A percentile compares a stretch with the other conserved stretches of the same genome.
These are phyloP conservation scores for Lecanicillium sp. DNA, from an alignment of 2,329 filamentous ascomycete genomes.

Conservation along the genomic window DNA sequence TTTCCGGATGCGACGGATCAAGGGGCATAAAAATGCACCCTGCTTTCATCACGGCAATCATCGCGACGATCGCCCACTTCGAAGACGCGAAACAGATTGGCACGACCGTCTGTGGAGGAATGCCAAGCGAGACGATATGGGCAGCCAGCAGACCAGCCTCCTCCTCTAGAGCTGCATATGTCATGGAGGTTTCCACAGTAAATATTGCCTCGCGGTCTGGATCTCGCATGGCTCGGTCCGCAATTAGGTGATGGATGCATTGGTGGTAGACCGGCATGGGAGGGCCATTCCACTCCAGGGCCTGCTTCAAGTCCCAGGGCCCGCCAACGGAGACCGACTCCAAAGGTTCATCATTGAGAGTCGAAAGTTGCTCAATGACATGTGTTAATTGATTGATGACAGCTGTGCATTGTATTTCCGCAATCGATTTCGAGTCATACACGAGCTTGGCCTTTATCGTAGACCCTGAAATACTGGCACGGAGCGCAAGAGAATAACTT, in stretches of 20 bases:
- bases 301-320: constrained; percentile 1
- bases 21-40: constrained; percentile 2
- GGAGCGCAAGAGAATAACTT: background rate
- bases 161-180: background rate
- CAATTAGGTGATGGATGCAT: background rate
- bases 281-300: background rate
- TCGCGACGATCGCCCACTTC: constrained; percentile 2
- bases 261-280: constrained; percentile 1
- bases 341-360: background rate
- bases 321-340: background rate
- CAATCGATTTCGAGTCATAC: background rate
- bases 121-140: background rate
- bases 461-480: background rate
- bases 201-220: background rate
- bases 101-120: background rate
- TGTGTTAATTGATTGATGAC: background rate
- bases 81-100: background rate
- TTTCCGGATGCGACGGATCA: background rate
- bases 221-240: background rate
- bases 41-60: constrained; percentile 4
- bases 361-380: background rate
- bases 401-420: background rate
- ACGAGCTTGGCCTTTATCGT: background rate
- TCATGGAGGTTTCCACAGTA: background rate
- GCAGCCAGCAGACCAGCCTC: background rate